These are phyloP conservation scores for Solanum dulcamara DNA, from an alignment of 257 asterid species.

Conservation along the genomic window DNA sequence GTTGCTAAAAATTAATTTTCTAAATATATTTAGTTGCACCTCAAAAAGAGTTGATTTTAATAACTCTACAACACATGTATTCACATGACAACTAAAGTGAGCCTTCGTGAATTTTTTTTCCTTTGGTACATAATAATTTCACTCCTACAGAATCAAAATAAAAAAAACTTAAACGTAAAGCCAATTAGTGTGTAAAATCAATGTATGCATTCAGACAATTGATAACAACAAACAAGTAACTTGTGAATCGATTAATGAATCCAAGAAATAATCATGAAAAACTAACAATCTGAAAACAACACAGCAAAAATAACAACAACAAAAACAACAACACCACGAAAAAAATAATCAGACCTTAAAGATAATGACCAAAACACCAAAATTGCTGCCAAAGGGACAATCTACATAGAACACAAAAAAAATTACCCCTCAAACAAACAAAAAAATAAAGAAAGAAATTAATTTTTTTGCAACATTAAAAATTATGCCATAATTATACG, in stretches of 20 bases:
- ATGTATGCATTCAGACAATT: too few relatives aligned
- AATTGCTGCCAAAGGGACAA: background rate
- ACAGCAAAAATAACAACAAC: background rate
- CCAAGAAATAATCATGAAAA: background rate
- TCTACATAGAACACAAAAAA: background rate
- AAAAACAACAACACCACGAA: background rate
- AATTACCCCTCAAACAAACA: too few relatives aligned
- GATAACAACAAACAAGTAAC: background rate
- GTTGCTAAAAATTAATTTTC: background rate
- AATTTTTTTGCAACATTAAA: too few relatives aligned
- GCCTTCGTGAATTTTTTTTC: background rate
- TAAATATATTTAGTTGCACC: background rate
- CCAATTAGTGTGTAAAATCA: background rate
- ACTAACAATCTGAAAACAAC: too few relatives aligned
- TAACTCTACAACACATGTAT: too few relatives aligned
- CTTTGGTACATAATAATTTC: background rate
- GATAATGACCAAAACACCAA: background rate
- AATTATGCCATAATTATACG: too few relatives aligned
- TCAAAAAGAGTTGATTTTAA: background rate
- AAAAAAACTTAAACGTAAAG: too few relatives aligned
- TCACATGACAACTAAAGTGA: background rate
- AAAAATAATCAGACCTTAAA: background rate
- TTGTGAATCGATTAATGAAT: background rate
- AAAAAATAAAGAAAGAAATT: too few relatives aligned
- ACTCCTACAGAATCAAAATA: background rate